Evolutionary conservation across 1,284 basidiomycete genomes (phyloP).

Genomic region (Pholiota adiposa): DNA sequence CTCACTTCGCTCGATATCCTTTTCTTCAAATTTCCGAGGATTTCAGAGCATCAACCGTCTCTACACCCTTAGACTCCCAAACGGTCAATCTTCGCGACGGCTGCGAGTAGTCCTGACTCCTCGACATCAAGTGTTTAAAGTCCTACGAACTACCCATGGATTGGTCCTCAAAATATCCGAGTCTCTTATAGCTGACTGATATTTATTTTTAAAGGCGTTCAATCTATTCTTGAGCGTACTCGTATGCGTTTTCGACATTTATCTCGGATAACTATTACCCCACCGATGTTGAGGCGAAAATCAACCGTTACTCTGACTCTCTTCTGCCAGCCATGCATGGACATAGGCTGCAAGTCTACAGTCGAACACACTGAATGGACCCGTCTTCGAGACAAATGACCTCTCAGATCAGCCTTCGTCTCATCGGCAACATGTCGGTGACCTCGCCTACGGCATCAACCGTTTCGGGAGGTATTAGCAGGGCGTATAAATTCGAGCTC

Average conservation of each 20-base stretch:
- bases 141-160: background rate
- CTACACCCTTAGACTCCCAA: background rate
- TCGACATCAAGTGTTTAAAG: background rate
- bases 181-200: background rate
- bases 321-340: background rate
- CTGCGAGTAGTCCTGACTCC: background rate
- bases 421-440: slow-evolving; percentile 14
- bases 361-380: background rate
- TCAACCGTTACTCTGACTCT: slow-evolving; percentile 10
- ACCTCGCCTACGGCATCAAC: background rate
- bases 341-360: background rate
- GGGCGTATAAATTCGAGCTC: background rate
- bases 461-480: background rate
- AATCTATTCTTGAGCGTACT: background rate
- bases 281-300: slow-evolving; percentile 25
- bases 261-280: background rate
- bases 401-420: background rate
- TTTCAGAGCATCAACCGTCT: background rate
- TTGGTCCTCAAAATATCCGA: background rate
- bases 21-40: background rate
- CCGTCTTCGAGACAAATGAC: background rate
- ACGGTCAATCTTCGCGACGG: slow-evolving; percentile 2
- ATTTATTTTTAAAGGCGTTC: background rate
- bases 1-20: too few relatives aligned
- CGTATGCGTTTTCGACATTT: background rate